Conservation (phyloP, 139 green algal species). For the Tetradesmus lagerheimii region DNA sequence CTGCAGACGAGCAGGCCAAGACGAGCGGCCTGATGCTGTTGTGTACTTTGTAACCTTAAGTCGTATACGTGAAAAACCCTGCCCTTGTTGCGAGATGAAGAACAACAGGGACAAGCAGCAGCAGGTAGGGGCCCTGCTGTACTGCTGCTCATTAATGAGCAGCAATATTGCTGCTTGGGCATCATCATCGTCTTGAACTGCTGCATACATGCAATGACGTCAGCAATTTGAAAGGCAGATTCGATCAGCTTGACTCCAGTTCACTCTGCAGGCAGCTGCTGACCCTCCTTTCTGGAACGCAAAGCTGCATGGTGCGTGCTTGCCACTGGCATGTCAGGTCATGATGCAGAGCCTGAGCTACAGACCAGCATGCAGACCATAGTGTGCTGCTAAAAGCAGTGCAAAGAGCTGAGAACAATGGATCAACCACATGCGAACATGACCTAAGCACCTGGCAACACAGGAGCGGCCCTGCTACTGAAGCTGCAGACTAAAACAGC, state of each 20-base stretch:
- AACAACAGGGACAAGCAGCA: not conserved
- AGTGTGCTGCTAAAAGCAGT: not conserved
- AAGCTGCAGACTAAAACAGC: not conserved
- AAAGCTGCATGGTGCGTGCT: conserved; percentile 10
- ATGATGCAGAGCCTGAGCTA: not conserved
- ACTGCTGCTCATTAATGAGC: not conserved
- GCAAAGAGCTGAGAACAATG: no score
- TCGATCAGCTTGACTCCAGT: not conserved
- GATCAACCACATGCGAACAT: not conserved
- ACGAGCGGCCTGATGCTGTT: not conserved
- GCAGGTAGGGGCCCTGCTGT: not conserved
- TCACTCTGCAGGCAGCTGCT: not conserved
- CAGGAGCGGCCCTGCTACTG: not conserved
- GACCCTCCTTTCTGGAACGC: conserved; percentile 10
- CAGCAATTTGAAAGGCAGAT: not conserved
- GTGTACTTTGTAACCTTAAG: not conserved
- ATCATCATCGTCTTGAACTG: not conserved
- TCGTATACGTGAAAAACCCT: no score
- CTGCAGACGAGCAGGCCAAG: not conserved
- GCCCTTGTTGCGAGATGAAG: not conserved
- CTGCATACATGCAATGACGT: not conserved
- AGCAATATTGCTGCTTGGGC: not conserved
- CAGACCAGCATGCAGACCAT: not conserved
- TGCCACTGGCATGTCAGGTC: no score
- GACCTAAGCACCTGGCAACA: not conserved